Conservation (phyloP, 768 basidiomycete species). For the Pisolithus sp. region DNA sequence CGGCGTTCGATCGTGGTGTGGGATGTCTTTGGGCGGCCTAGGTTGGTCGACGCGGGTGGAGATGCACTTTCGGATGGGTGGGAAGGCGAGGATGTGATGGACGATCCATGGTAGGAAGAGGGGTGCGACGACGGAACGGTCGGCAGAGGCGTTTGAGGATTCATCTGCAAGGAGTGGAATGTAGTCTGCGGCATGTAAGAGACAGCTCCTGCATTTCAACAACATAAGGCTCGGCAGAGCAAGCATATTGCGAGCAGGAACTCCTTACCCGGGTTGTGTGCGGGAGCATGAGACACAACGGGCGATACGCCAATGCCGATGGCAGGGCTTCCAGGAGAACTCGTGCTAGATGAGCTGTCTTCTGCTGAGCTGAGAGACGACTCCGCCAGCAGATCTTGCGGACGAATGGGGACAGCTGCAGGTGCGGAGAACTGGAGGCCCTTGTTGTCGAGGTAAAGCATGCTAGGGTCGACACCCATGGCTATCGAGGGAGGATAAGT, state of each 20-base stretch:
- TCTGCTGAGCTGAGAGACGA: constrained; percentile 31
- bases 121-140: constrained; percentile 10
- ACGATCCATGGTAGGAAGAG: constrained; percentile 28
- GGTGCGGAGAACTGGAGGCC: constrained; percentile 1
- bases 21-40: constrained; percentile 55
- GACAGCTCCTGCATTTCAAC: constrained; percentile 20
- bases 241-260: background rate
- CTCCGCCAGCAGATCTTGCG: constrained; percentile 21
- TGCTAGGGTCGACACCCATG: constrained; percentile 58
- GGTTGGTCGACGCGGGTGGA: constrained; percentile 10
- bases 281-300: constrained; percentile 14
- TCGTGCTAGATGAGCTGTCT: constrained; percentile 19
- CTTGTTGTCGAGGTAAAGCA: constrained; percentile 43
- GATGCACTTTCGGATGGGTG: constrained; percentile 14
- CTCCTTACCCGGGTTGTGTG: constrained; percentile 14
- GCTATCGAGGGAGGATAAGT: constrained; percentile 33
- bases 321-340: constrained; percentile 21
- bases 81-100: constrained; percentile 37
- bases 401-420: constrained; percentile 17
- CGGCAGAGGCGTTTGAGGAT: constrained; percentile 9
- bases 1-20: constrained; percentile 87
- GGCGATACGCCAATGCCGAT: constrained; percentile 27
- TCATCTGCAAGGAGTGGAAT: constrained; percentile 34
- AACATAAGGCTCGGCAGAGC: constrained; percentile 1
- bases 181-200: constrained; percentile 18